Base-by-base conservation (phyloP, 129 eudicot species). In the Arctium minus region DNA sequence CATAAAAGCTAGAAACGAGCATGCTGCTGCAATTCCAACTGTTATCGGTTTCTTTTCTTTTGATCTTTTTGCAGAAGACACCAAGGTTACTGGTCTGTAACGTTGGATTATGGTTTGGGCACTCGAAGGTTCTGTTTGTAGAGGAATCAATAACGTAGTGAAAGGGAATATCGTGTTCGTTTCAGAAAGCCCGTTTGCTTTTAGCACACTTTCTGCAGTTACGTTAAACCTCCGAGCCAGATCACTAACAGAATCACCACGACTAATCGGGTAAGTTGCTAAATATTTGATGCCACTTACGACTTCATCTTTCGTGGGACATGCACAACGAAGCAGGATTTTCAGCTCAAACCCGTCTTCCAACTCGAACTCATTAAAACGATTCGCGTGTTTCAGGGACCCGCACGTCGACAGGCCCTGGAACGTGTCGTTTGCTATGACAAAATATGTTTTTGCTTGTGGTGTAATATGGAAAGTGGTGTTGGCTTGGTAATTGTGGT, bases 301-400 rank as follows among this genome's bases (percentile, higher is more conserved):
- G 8, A 77, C 37, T 84, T 93, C 94, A 8, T 73, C 73, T 29
- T 31, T 80, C 0, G 92, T 89, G 70, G 97, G 96, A 80, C 97
- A 93, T 3, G 96, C 97, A 48, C 97, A 93, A 29, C 89, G 86
- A 8, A 93, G 87, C 6, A 92, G 97, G 36, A 91, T 84, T 50
- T 75, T 85, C 77, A 91, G 78, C 70, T 84, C 62, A 5, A 79
- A 48, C 53, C 87, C 88, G 1, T 68, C 67, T 22, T 37, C 13
- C 38, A 91, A 77, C 17, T 77, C 46, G 42, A 77, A 81, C 79
- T 78, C 88, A 27, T 70, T 29, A 17, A 83, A 75, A 0, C 13
- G 56, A 60, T 91, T 91, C 1, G 85, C 88, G 6, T 64, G 87
- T 71, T 72, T 84, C 31, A 91, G 44, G 9, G 91, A 79, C 33